These are phyloP conservation scores for Suillus discolor DNA, from an alignment of 768 basidiomycete species.

Conservation along the genomic window DNA sequence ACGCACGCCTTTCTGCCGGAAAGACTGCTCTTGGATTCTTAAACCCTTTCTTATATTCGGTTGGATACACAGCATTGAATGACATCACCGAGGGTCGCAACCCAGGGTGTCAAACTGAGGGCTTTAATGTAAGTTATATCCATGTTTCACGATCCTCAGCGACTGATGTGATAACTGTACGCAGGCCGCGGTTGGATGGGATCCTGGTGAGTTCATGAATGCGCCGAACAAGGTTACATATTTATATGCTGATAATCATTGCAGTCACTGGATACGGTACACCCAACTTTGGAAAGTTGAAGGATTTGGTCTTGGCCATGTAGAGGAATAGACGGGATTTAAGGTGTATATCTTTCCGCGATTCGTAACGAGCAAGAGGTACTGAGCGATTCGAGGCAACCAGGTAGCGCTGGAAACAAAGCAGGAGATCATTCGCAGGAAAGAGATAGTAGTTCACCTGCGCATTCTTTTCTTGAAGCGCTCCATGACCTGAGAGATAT, in stretches of 20 bases:
- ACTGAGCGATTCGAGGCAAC: background rate
- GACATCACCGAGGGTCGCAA: conserved; percentile 63
- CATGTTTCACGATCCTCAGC: background rate
- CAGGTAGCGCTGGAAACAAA: background rate
- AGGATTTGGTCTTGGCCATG: conserved; percentile 35
- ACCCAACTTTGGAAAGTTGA: conserved; percentile 51
- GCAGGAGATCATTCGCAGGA: conserved; percentile 7
- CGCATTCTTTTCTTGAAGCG: conserved; percentile 97
- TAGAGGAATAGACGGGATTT: background rate
- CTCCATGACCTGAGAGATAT: conserved; percentile 76
- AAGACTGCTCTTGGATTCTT: conserved; percentile 61
- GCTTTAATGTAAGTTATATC: conserved; percentile 57
- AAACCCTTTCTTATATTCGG: conserved; percentile 60
- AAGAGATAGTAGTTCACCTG: conserved; percentile 44
- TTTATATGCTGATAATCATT: conserved; percentile 13
- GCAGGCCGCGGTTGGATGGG: conserved; percentile 59
- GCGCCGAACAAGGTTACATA: conserved; percentile 14
- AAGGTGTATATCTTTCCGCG: background rate
- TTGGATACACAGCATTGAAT: conserved; percentile 43
- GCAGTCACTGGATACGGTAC: conserved; percentile 59
- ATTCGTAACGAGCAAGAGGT: background rate
- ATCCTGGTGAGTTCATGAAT: conserved; percentile 47
- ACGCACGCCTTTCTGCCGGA: conserved; percentile 50
- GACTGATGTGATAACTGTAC: background rate
- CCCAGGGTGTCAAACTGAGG: conserved; percentile 61